Evolutionary conservation across 176 grass and related monocot genomes (phyloP), one percentile per base, ranked within the genome.

Genomic region (Musa acuminata): DNA sequence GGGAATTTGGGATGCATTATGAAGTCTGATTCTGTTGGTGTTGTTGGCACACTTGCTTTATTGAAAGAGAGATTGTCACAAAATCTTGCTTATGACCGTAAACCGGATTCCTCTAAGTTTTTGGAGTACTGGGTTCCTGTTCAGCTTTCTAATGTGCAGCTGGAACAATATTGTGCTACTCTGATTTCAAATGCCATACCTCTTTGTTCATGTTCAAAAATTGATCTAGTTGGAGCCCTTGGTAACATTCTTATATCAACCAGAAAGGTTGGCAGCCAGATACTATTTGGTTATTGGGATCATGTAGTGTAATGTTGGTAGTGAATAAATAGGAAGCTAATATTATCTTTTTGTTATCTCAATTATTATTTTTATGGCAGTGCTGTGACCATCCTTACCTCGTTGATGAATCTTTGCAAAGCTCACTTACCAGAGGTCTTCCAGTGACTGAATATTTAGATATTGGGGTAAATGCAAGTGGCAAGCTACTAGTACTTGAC

Each of bases 351-450:
- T 22, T 23, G 8, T 35, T 3, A 53, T 72, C 60, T 57, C 24
- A 72, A 9, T 78, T 43, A 27, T 27, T 27, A 27, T 27, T 27
- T 43, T 84, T 82, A 54, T 75, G 1, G 80, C 90, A 97, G 94
- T 97, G 94, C 75, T 93, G 90, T 70, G 94, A 97, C 73, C 94
- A 97, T 77, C 94, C 94, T 72, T 97, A 91, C 81, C 85, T 97
- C 13, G 87, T 97, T 81, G 85, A 97, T 88, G 77, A 78, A 71
- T 66, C 51, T 0, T 77, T 97, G 71, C 94, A 97, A 91, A 63
- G 8, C 52, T 82, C 77, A 78, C 84, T 97, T 83, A 91, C 77
- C 52, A 87, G 84, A 80, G 84, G 76, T 53, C 86, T 50, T 13
- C 85, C 84, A 72, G 6, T 74, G 53, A 78, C 81, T 75, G 85